Percentiles rank a stretch among this genome's conserved stretches.
Conservation (phyloP, 2,329 filamentous ascomycete genomes). For the Neocatenulostroma microsporum region DNA sequence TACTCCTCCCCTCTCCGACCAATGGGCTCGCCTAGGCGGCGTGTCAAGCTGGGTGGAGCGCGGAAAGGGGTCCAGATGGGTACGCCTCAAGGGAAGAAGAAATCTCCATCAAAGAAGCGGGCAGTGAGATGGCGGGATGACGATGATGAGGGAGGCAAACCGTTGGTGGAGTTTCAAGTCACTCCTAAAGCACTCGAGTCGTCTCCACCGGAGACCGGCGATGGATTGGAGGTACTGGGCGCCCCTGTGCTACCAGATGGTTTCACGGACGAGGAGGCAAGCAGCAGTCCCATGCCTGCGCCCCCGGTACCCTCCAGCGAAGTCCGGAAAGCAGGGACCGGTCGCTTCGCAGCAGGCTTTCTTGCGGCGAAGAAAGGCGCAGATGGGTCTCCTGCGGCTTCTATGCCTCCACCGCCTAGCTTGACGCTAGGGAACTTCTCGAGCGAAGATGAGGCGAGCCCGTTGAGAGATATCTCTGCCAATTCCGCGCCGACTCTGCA, state of each 20-base stretch:
- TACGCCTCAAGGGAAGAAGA: slow-evolving; percentile 60
- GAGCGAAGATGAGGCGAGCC: slow-evolving; percentile 45
- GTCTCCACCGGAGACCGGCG: slow-evolving; percentile 42
- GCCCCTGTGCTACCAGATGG: slow-evolving; percentile 47
- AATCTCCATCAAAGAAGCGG: slow-evolving; percentile 58
- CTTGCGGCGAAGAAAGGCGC: slow-evolving; percentile 63
- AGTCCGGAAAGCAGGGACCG: slow-evolving; percentile 37
- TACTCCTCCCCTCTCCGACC: slow-evolving; percentile 32
- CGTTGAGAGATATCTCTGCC: slow-evolving; percentile 38
- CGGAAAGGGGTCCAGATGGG: slow-evolving; percentile 59
- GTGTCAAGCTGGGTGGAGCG: slow-evolving; percentile 51
- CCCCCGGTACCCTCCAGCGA: slow-evolving; percentile 54
- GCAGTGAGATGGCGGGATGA: slow-evolving; percentile 79
- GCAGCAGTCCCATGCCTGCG: slow-evolving; percentile 51
- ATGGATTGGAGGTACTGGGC: slow-evolving; percentile 18
- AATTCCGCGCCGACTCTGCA: slow-evolving; percentile 38
- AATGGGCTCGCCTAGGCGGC: slow-evolving; percentile 71
- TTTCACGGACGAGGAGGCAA: slow-evolving; percentile 27
- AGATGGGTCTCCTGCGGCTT: slow-evolving; percentile 49
- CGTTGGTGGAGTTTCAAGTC: slow-evolving; percentile 79
- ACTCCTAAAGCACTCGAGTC: slow-evolving; percentile 66
- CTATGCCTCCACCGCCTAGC: slow-evolving; percentile 44
- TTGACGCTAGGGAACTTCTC: slow-evolving; percentile 52
- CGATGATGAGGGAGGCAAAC: slow-evolving; percentile 71
- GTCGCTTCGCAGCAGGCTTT: slow-evolving; percentile 84